These are phyloP conservation scores for Aureobasidium mangrovei DNA, from an alignment of 2,329 filamentous ascomycete species.

Conservation along the genomic window DNA sequence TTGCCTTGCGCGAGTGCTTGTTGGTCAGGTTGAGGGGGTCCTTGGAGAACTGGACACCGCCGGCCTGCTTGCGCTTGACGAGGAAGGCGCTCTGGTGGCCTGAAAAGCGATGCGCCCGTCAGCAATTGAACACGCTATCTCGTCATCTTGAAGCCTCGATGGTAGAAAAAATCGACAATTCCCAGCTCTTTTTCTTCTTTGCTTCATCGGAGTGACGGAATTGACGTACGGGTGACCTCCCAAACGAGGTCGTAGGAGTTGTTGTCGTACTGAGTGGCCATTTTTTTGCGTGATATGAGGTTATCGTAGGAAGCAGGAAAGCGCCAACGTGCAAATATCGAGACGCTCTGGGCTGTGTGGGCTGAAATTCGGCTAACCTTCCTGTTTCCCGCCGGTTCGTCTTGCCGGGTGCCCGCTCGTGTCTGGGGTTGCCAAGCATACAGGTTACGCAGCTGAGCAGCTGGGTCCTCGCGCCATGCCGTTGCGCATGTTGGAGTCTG, in stretches of 20 bases:
- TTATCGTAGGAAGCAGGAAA: background rate
- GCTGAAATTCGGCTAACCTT: slow-evolving; percentile 15
- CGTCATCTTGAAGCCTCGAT: background rate
- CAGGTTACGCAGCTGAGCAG: too few relatives aligned
- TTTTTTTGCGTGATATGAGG: slow-evolving; percentile 45
- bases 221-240: slow-evolving; percentile 82
- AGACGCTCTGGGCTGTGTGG: background rate
- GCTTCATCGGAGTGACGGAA: background rate
- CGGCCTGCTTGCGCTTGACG: slow-evolving; percentile 75
- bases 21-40: slow-evolving; percentile 92
- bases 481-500: too few relatives aligned
- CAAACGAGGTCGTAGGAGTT: slow-evolving; percentile 88
- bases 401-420: too few relatives aligned
- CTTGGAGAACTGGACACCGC: slow-evolving; percentile 82
- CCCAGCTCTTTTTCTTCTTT: slow-evolving; percentile 7
- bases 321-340: slow-evolving; percentile 5
- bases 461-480: too few relatives aligned
- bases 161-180: background rate
- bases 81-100: slow-evolving; percentile 84
- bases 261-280: slow-evolving; percentile 50
- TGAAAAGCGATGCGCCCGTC: slow-evolving; percentile 32
- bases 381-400: background rate
- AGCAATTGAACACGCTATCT: slow-evolving; percentile 1
- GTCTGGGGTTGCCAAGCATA: too few relatives aligned
- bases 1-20: slow-evolving; percentile 83